Base-by-base conservation (phyloP, 2,329 filamentous ascomycete genomes). In the Alternaria solani region DNA sequence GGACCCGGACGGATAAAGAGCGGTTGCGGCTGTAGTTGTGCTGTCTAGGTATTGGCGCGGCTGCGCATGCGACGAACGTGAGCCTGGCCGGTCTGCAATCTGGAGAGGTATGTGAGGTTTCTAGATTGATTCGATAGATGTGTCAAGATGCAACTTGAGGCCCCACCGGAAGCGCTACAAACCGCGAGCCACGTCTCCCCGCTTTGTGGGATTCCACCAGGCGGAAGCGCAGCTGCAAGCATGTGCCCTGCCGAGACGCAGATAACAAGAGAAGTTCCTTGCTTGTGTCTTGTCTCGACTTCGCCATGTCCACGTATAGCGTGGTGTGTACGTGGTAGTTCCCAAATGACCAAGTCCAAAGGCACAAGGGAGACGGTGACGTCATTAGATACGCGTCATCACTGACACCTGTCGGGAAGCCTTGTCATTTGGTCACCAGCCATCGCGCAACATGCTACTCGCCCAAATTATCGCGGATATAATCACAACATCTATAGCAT, bases 361-460 rank as follows among this genome's bases (percentile, higher is more conserved):
- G 34, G 34, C 7, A n/a, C 12, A 7, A 20, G 12, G 16, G 12
- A 20, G 14, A 11, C 11, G 16, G n/a, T 49, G 46, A 49, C 20
- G 46, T 49, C 30, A 49, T 8, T 36, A 34, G 18, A 4, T n/a
- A 49, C 20, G 32, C 46, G 46, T 49, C 46, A 49, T 49, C 46
- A 7, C 46, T 25, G 9, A 32, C n/a, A 36, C 46, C 30, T 23
- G 2, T n/a, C 30, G 23, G 44, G 28, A 23, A 28, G 7, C 46
- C 16, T 23, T 36, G 18, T 34, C 20, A 14, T 7, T 23, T 11
- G 34, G 7, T 49, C 30, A 7, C 46, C 46, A 49, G 46, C 46
- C 46, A 48, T 14, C 20, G 26, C 30, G 7, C 30, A 49, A 49
- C 28, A 34, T 36, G 3, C 30, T 48, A 23, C 18, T 25, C 20